Base-by-base conservation (phyloP, 495 filamentous ascomycete species). In the Tuber umbilicatum region DNA sequence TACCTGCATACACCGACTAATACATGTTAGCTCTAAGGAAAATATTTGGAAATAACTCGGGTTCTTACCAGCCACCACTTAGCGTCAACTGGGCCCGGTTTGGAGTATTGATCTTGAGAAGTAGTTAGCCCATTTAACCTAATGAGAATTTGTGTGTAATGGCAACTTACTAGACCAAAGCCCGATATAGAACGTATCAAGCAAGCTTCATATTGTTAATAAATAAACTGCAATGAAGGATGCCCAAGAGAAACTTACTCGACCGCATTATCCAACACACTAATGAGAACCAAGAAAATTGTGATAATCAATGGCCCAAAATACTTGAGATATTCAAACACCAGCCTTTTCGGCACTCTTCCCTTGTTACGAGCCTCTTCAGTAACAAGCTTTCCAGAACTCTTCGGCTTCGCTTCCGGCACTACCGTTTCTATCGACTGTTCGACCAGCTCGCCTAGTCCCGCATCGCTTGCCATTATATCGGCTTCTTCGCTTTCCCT, bases 1-100 rank as follows among this genome's bases (percentile, higher is more conserved):
- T 64, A 50, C 84, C 77, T 14, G 85, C 86, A 4, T 86, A 85
- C 39, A 76, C 80, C 83, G 86, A 86, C 21, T 82, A 81, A 39
- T 82, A 84, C 27, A 35, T 17, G 12, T 64, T 35, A 64, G 55
- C 55, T 27, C 19, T 35, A 19, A 64, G 7, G 55, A 64, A 64
- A 64, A 1, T 2, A 64, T 64, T 64, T 64, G 55, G 9, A 35
- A 64, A 64, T 2, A 17, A 27, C 4, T 64, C 14, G 3, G 27
- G 27, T 31, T 64, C 55, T 64, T 64, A 64, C 55, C 55, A 64
- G 55, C 55, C 55, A 64, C 55, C 55, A 64, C 31, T 17, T 35
- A 35, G 35, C 55, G 27, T 64, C 55, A 35, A 64, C 55, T 35
- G 55, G 55, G 27, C 55, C 55, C 55, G 55, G 55, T 64, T 64